A percentile compares a stretch with the other conserved stretches of the same genome.
Conservation (phyloP, 2,329 filamentous ascomycete genomes). For the Westerdykella ornata region DNA sequence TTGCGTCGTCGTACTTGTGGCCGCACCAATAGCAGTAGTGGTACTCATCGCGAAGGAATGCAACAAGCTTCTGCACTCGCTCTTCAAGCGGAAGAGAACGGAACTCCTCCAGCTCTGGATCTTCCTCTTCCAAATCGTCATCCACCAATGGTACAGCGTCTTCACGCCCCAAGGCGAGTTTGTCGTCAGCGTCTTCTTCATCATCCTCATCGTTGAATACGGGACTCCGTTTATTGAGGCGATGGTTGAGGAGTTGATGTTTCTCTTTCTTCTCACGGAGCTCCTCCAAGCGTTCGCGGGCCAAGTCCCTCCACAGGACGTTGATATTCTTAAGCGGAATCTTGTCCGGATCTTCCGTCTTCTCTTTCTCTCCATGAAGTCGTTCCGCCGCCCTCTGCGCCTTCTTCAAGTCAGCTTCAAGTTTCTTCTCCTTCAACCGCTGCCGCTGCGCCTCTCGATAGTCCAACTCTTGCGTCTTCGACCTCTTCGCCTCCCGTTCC, state of each 20-base stretch:
- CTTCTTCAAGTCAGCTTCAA: slow-evolving; percentile 63
- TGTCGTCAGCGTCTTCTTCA: slow-evolving; percentile 67
- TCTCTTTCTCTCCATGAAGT: slow-evolving; percentile 48
- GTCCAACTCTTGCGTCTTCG: slow-evolving; percentile 43
- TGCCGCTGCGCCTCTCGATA: slow-evolving; percentile 31
- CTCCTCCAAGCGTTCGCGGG: slow-evolving; percentile 61
- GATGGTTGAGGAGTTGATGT: slow-evolving; percentile 17
- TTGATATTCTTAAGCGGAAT: slow-evolving; percentile 60
- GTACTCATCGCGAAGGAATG: slow-evolving; percentile 63
- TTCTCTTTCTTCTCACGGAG: slow-evolving; percentile 52
- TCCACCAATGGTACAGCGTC: slow-evolving; percentile 46
- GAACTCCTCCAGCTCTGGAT: slow-evolving; percentile 74
- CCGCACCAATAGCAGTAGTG: slow-evolving; percentile 98
- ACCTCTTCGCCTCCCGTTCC: slow-evolving; percentile 28
- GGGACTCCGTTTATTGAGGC: slow-evolving; percentile 35
- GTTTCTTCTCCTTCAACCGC: slow-evolving; percentile 31
- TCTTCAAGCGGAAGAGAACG: slow-evolving; percentile 61
- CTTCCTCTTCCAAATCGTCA: slow-evolving; percentile 68
- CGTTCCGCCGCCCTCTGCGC: slow-evolving; percentile 79
- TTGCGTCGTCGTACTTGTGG: slow-evolving; percentile 62
- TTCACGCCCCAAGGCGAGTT: slow-evolving; percentile 58
- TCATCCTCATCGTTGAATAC: slow-evolving; percentile 55
- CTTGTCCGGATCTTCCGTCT: slow-evolving; percentile 17
- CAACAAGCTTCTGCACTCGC: slow-evolving; percentile 59
- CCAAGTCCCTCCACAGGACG: slow-evolving; percentile 70